These are phyloP conservation scores for Mycena capillaripes DNA, from an alignment of 768 basidiomycete genomes.

Conservation along the genomic window DNA sequence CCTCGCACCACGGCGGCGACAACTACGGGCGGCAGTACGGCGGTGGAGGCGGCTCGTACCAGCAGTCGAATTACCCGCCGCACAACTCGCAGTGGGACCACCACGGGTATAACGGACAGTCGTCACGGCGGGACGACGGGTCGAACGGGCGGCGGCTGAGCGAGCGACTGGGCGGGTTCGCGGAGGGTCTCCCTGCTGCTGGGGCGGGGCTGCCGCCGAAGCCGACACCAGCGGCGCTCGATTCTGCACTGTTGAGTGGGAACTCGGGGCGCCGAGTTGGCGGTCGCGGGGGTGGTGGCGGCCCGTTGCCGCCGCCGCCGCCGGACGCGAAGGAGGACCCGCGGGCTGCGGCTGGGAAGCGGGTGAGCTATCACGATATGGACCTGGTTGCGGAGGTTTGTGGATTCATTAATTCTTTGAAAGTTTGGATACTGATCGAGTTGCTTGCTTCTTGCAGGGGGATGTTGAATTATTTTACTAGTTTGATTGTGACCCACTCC, in stretches of 20 bases:
- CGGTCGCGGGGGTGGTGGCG: slow-evolving; percentile 51
- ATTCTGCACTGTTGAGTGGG: slow-evolving; percentile 66
- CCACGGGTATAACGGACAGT: slow-evolving; percentile 52
- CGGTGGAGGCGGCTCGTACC: slow-evolving; percentile 17
- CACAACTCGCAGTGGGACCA: slow-evolving; percentile 52
- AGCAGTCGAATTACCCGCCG: slow-evolving; percentile 56
- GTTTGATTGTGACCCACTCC: slow-evolving; percentile 20
- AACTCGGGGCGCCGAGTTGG: slow-evolving; percentile 42
- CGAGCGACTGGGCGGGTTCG: slow-evolving; percentile 86
- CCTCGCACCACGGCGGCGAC: slow-evolving; percentile 58
- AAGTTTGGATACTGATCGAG: slow-evolving; percentile 27
- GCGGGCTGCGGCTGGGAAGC: slow-evolving; percentile 87
- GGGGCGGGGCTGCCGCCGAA: slow-evolving; percentile 87
- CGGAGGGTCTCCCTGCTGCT: slow-evolving; percentile 65
- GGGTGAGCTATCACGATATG: slow-evolving; percentile 96
- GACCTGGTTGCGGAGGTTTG: slow-evolving; percentile 88
- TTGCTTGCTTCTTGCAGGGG: slow-evolving; percentile 57
- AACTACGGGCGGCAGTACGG: slow-evolving; percentile 56
- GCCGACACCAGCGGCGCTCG: slow-evolving; percentile 67
- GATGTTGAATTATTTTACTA: slow-evolving; percentile 74
- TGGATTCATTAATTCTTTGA: slow-evolving; percentile 28
- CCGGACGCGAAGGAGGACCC: slow-evolving; percentile 95
- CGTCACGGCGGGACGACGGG: slow-evolving; percentile 66
- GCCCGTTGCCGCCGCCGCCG: slow-evolving; percentile 83
- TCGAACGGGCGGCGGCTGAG: slow-evolving; percentile 76